Base-by-base conservation (phyloP, 345 rosid species). In the Tarenaya hassleriana region DNA sequence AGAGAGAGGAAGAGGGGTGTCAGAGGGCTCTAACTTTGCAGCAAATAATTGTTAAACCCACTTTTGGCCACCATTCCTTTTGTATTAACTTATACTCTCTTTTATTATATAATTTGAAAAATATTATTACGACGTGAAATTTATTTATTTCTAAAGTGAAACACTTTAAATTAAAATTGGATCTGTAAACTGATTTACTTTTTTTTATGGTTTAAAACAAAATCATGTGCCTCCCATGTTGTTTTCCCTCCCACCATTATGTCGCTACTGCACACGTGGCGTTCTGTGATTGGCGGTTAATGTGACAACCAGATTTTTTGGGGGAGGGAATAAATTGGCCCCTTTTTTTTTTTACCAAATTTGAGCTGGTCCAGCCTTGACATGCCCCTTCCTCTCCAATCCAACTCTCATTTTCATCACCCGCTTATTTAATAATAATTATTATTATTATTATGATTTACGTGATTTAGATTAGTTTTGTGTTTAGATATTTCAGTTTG, bases 1-100 rank as follows among this genome's bases (percentile, higher is more conserved):
- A 69, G 77, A 61, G 73, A 47, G 59, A 74, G 81, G 77, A 74
- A 85, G 77, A 78, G 79, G 62, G 87, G 66, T 75, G 81, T 80
- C 83, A 77, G 80, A 71, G 72, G 48, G 70, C 79, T 77, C 84
- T 80, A 72, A 76, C 82, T 80, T 83, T 78, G 84, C 88, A 73
- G 79, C 86, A 80, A 80, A 86, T 83, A 66, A 78, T 86, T 78
- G 85, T 73, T 75, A 66, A 64, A 60, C 71, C 72, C 60, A 73
- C 75, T 56, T 75, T 66, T 67, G 37, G 62, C 55, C 48, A 55
- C 63, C 51, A n/a, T 61, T 49, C 33, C 12, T 35, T 68, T 41
- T 20, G 14, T 44, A 50, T 44, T 62, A n/a, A 10, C 46, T 63
- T 4, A 34, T 54, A 40, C 42, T 10, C 0, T 39, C 33, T 19